Evolutionary conservation across 2,329 filamentous ascomycete species (phyloP).

Genomic region (Cordyceps tenuipes): DNA sequence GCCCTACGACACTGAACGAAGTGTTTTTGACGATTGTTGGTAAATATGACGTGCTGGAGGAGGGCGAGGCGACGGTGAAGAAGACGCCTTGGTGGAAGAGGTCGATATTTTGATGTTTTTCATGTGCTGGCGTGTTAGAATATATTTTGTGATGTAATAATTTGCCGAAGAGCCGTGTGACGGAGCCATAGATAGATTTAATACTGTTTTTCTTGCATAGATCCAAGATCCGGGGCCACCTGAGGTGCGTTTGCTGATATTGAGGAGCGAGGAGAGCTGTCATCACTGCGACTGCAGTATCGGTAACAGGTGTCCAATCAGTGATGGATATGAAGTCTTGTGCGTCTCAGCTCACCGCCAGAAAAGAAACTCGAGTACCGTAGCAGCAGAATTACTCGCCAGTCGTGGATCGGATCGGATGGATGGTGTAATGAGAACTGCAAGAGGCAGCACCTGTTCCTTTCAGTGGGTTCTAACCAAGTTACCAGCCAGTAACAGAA

Average conservation of each 20-base stretch:
- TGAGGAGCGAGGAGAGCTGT: too few relatives aligned
- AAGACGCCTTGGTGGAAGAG: conserved; percentile 18
- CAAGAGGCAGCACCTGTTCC: neutral
- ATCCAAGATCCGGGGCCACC: too few relatives aligned
- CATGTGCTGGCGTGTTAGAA: neutral
- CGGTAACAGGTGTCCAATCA: too few relatives aligned
- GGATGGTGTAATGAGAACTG: neutral
- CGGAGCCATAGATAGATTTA: neutral
- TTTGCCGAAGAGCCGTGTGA: conserved; percentile 4
- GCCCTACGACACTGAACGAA: conserved; percentile 77
- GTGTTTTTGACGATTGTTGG: conserved; percentile 77
- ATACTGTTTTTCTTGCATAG: neutral
- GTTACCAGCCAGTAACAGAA: too few relatives aligned
- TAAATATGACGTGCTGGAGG: conserved; percentile 65
- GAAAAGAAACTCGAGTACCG: too few relatives aligned
- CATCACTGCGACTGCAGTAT: too few relatives aligned
- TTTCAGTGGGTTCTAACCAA: too few relatives aligned
- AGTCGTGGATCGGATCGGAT: neutral
- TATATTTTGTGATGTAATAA: neutral
- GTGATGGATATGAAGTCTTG: too few relatives aligned
- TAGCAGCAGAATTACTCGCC: neutral
- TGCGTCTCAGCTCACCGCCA: too few relatives aligned
- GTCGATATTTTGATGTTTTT: conserved; percentile 1
- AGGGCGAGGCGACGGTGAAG: conserved; percentile 36
- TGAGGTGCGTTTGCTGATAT: too few relatives aligned